Base-by-base conservation (phyloP, 148 eudicot species). In the Cornus florida region DNA sequence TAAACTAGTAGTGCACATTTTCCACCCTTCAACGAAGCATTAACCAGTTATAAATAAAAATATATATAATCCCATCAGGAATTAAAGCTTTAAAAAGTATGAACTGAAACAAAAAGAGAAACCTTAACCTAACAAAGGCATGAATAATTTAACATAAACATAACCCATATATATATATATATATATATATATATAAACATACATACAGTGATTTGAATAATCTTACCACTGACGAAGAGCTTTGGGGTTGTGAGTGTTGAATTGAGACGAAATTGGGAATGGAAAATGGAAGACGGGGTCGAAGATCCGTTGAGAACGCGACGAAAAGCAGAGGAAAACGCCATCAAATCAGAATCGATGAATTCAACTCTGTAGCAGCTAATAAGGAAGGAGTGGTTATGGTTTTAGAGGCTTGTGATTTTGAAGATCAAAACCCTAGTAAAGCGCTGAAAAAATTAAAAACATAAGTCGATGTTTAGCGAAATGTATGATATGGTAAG, bases 181-280 rank as follows among this genome's bases (percentile, higher is more conserved):
- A 12, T 7, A 24, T 10, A 17, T 57, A n/a, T 50, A 7, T 14
- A 19, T 10, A 22, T 24, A 17, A 28, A 1, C 0, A 24, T 7
- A 64, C 7, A 41, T 33, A 71, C 9, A 28, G 53, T 10, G 38
- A 77, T 33, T 48, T 22, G 57, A 28, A 75, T 22, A 72, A 28
- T 57, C 69, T 0, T 84, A 93, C 98, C 96, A 77, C 94, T 90
- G 82, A 93, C 76, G 83, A 92, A 93, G 76, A 93, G 98, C 88
- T 93, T 93, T 10, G 95, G 92, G 53, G 87, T 68, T 82, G 98
- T 89, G 84, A 92, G 94, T 64, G 94, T 92, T 64, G 98, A 67
- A 48, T 75, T 88, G n/a, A 81, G 75, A 70, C 95, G 98, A 86
- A 85, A 76, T n/a, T 87, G 92, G 24, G 88, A 85, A 1, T 81